Conservation (phyloP, 2,329 filamentous ascomycete genomes). For the Allantophomopsis lycopodina region DNA sequence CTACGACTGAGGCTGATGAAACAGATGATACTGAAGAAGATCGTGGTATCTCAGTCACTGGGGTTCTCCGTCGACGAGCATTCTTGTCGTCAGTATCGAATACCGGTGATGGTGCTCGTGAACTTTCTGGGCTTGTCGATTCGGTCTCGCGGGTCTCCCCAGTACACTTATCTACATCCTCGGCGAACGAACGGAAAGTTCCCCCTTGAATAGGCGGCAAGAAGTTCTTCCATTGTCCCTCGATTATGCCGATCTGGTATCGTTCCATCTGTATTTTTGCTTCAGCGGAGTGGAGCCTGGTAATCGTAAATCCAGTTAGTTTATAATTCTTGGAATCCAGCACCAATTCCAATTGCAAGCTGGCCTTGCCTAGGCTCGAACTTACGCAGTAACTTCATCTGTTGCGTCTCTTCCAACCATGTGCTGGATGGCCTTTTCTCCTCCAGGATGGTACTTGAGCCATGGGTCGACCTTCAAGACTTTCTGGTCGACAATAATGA, state of each 20-base stretch:
- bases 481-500: conserved; percentile 69
- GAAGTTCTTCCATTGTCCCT: conserved; percentile 79
- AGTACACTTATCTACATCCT: conserved; percentile 22
- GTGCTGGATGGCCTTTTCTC: conserved; percentile 79
- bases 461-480: conserved; percentile 84
- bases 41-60: conserved; percentile 13
- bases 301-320: conserved; percentile 1
- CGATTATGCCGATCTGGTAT: conserved; percentile 72
- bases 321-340: too few relatives aligned
- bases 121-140: conserved; percentile 10
- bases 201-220: conserved; percentile 86
- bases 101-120: conserved; percentile 17
- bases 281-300: conserved; percentile 69
- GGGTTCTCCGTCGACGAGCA: conserved; percentile 9
- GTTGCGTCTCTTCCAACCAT: conserved; percentile 92
- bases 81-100: conserved; percentile 13
- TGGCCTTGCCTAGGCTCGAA: conserved; percentile 8
- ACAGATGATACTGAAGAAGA: conserved; percentile 43
- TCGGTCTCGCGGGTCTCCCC: conserved; percentile 6
- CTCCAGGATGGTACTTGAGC: conserved; percentile 83
- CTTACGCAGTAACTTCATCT: conserved; percentile 83
- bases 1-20: conserved; percentile 31
- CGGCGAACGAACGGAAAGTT: conserved; percentile 43
- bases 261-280: conserved; percentile 63
- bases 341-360: neutral